phyloP scores from a whole-genome alignment of 2,329 filamentous ascomycete species.

The Plenodomus tracheiphilus region DNA sequence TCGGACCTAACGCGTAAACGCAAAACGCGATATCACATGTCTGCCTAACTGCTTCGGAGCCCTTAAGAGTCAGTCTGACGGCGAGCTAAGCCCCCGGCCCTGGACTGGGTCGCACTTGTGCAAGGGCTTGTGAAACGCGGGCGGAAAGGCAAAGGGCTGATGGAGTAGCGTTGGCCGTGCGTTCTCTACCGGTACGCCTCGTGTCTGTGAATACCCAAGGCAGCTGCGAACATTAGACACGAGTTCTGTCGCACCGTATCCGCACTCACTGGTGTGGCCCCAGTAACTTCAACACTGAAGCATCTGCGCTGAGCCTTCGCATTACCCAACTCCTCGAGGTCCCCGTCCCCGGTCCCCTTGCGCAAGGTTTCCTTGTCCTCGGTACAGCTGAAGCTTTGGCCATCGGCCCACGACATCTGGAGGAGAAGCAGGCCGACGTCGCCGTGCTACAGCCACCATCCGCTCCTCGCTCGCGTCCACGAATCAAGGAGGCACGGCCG shows the following conservation, averaged over 20 bases:
- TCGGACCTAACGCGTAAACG: conserved; percentile 29
- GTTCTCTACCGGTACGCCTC: neutral
- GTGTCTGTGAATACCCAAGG: conserved; percentile 7
- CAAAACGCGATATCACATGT: conserved; percentile 45
- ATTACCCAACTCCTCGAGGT: too few relatives aligned
- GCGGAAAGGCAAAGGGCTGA: conserved; percentile 25
- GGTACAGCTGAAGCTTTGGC: conserved; percentile 30
- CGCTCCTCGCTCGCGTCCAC: conserved; percentile 25
- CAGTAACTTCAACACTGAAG: too few relatives aligned
- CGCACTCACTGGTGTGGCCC: conserved; percentile 2
- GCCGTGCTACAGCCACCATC: conserved; percentile 34
- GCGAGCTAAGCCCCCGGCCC: conserved; percentile 22
- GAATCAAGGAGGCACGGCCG: conserved; percentile 29
- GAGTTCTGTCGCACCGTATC: neutral
- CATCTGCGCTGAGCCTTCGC: neutral
- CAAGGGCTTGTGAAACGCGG: conserved; percentile 36
- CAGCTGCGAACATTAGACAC: conserved; percentile 6
- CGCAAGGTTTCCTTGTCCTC: conserved; percentile 22
- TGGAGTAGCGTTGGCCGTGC: conserved; percentile 1
- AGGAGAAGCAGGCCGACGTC: conserved; percentile 23
- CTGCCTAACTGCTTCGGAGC: conserved; percentile 20
- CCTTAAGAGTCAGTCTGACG: conserved; percentile 31
- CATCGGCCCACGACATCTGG: conserved; percentile 24
- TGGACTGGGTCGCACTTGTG: conserved; percentile 27
- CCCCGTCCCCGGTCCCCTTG: conserved; percentile 15